A percentile compares a stretch with the other conserved stretches of the same genome.
These are phyloP conservation scores for Corynespora cassiicola DNA, from an alignment of 2,329 filamentous ascomycete species.

Conservation along the genomic window DNA sequence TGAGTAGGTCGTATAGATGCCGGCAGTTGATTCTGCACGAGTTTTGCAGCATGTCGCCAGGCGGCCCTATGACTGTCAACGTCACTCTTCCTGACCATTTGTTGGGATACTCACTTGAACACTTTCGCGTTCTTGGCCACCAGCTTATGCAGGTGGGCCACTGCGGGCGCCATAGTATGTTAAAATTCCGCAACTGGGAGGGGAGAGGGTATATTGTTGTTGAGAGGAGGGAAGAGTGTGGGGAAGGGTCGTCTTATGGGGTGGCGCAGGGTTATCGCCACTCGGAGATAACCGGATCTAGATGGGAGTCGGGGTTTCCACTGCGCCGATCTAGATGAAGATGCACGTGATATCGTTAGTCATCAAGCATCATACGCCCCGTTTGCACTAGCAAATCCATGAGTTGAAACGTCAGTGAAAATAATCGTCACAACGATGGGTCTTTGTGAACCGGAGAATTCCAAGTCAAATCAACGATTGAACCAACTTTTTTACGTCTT, in stretches of 20 bases:
- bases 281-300: conserved; percentile 6
- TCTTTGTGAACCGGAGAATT: no score
- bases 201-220: conserved; percentile 14
- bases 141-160: conserved; percentile 47
- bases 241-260: conserved; percentile 23
- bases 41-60: conserved; percentile 55
- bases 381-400: no score
- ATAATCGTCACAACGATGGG: no score
- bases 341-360: no score
- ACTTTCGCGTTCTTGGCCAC: conserved; percentile 50
- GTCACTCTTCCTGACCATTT: not conserved
- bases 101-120: conserved; percentile 40
- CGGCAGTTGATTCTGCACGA: conserved; percentile 53
- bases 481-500: no score
- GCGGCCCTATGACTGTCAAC: conserved; percentile 48
- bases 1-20: conserved; percentile 51
- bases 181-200: conserved; percentile 21
- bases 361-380: no score
- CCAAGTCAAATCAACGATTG: no score
- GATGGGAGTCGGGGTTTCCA: no score
- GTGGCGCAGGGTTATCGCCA: conserved; percentile 14
- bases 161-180: conserved; percentile 45
- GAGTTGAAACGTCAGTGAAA: no score
- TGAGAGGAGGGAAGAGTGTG: conserved; percentile 15
- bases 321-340: no score